phyloP scores from a whole-genome alignment of 1,284 basidiomycete species.

The Leccinum brunneo-olivaceum region DNA sequence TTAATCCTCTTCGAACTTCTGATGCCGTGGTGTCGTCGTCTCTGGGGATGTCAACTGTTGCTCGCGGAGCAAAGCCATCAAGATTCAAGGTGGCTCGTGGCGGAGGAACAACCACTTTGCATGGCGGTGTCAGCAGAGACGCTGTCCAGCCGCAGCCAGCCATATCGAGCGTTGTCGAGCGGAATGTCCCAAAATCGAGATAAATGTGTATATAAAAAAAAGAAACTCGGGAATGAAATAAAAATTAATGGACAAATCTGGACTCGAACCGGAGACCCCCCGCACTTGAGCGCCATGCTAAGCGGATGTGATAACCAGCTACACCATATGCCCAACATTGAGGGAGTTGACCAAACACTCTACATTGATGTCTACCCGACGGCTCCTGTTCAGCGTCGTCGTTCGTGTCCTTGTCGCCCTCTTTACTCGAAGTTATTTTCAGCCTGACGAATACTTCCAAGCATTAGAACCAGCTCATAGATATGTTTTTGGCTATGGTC shows the following conservation, averaged over 20 bases:
- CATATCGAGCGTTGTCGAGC: constrained; percentile 25
- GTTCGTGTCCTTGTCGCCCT: constrained; percentile 60
- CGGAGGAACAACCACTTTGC: background rate
- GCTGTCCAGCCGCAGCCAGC: constrained; percentile 29
- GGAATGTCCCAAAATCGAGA: constrained; percentile 14
- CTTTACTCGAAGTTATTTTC: constrained; percentile 82
- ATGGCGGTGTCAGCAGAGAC: constrained; percentile 7
- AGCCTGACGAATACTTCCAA: constrained; percentile 98
- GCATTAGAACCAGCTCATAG: constrained; percentile 88
- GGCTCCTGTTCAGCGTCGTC: constrained; percentile 32
- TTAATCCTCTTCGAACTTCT: background rate
- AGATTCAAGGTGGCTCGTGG: constrained; percentile 34
- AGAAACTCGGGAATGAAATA: no score
- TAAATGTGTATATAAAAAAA: no score
- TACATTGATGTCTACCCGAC: background rate
- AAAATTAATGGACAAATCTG: constrained; percentile 33
- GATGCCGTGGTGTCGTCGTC: background rate
- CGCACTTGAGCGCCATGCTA: constrained; percentile 20
- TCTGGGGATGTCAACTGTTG: background rate
- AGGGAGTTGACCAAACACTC: no score
- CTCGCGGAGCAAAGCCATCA: constrained; percentile 21
- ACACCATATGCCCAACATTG: constrained; percentile 32
- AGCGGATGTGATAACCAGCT: constrained; percentile 37
- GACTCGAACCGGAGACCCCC: constrained; percentile 39
- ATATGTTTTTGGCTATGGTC: constrained; percentile 86